Evolutionary conservation across 768 basidiomycete genomes (phyloP), one percentile per base, ranked within the genome.

Genomic region (Lactarius sanguifluus): DNA sequence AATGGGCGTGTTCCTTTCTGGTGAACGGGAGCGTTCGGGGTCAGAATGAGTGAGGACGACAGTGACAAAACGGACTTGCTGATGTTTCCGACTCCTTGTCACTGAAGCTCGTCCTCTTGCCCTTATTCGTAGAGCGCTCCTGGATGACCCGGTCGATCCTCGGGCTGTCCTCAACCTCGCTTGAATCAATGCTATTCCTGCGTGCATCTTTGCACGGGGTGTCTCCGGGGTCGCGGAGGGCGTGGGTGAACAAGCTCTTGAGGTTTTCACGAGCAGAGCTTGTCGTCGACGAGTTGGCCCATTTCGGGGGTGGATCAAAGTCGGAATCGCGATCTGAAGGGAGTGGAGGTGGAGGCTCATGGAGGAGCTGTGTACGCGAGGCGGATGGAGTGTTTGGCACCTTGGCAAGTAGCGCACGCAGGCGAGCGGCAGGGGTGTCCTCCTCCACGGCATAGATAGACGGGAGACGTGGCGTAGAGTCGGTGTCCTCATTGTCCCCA

Each of bases 121-220:
- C 68, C 57, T 64, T 69, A 58, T 66, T 64, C 65, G 57, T 54
- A 57, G 62, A 65, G 8, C 70, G 64, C 52, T 71, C 70, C 50
- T 66, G 59, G 13, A 64, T 63, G 2, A 71, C 65, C 30, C 62
- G 60, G 18, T 69, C 64, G 30, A 64, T 66, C 25, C 70, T 62
- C 30, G 70, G 70, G 25, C 68, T 71, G n/a, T 71, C 70, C 56
- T 69, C 68, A 16, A 69, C 68, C 63, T 69, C 70, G 62, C 70
- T 69, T 55, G 52, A 57, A 47, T 71, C 70, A 13, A 71, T 69
- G 62, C 68, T 71, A 47, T 71, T 71, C 50, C 70, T 60, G 36
- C 70, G 61, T 20, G 36, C 57, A 20, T 34, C 30, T 38, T 62
- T 65, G 25, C 66, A 57, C 23, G 66, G 66, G 32, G 62, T 59